Evolutionary conservation across 768 basidiomycete species (phyloP), one percentile per base, ranked within the genome.

Genomic region (Tricholoma matsutake): DNA sequence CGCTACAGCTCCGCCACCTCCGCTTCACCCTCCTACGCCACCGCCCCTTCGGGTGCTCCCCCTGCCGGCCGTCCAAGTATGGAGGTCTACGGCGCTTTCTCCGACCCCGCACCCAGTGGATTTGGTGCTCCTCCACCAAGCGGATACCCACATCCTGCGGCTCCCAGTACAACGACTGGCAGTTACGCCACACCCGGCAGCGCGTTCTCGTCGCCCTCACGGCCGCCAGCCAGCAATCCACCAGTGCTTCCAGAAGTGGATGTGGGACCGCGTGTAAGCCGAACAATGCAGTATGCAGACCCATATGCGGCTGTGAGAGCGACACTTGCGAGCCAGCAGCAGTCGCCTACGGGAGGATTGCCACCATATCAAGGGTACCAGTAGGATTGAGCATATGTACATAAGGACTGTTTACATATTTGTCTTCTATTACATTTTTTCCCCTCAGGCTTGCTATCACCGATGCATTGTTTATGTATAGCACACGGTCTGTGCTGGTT

Each of bases 261-360:
- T 60, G 71, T 78, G 32, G 78, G 75, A 1, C 83, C 84, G 16
- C 82, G 86, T 28, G 78, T 94, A 39, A 94, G 92, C 73, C 77
- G 93, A 71, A 96, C 94, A 57, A 95, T 96, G 94, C 92, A 95
- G 71, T 92, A 94, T 68, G 92, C 92, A 22, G 89, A 94, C 68
- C 92, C 92, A 8, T 94, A 94, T 68, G 89, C 91, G 11, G 88
- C 88, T 10, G 90, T 94, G 35, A 81, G 90, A 16, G 87, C 88
- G 7, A 79, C 81, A 4, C 72, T 90, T 59, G 76, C 73, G 41
- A 72, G 71, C 31, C 72, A 58, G 62, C 69, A 62, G 29, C 64
- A 74, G 14, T 68, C 74, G 18, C 68, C 74, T 29, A 68, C 77
- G 7, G 37, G 47, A 13, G 37, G 53, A 7, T 58, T 64, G 39